Evolutionary conservation across 78 protist species (phyloP).

Genomic region (Emiliania huxleyi): DNA sequence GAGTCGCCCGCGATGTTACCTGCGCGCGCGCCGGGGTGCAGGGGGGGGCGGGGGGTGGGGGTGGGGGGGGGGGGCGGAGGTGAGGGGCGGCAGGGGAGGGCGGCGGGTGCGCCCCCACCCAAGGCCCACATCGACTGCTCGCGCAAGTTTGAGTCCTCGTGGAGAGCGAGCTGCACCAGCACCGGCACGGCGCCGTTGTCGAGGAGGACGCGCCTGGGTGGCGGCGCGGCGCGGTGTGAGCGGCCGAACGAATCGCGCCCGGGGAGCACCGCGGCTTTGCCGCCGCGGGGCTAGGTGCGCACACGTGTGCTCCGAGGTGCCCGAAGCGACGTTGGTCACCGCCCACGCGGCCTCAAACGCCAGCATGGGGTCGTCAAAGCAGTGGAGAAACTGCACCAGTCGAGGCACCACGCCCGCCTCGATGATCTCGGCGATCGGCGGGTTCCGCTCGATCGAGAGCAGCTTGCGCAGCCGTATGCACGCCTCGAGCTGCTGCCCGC

Average conservation of each 20-base stretch:
- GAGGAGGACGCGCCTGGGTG: not conserved
- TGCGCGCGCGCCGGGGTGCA: too few species aligned
- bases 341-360: constrained; percentile 97
- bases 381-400: constrained; percentile 81
- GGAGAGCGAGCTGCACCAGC: constrained; percentile 73
- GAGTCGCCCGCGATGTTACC: constrained; percentile 98
- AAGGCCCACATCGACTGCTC: constrained; percentile 98
- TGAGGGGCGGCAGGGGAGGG: too few species aligned
- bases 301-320: constrained; percentile 91
- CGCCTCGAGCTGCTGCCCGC: constrained; percentile 1
- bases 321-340: constrained; percentile 95
- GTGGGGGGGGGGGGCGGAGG: too few species aligned
- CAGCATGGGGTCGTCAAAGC: not conserved
- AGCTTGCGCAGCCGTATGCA: constrained; percentile 72
- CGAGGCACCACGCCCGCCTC: constrained; percentile 82
- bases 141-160: constrained; percentile 76
- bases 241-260: not conserved
- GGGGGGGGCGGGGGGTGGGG: not conserved
- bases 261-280: too few species aligned
- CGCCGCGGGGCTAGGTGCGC: too few species aligned
- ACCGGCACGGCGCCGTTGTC: constrained; percentile 59
- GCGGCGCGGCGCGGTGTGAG: too few species aligned
- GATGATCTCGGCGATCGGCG: constrained; percentile 92
- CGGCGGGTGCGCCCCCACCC: constrained; percentile 30
- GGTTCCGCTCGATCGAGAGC: constrained; percentile 82